Evolutionary conservation across 352 stramenopile species (phyloP).

Genomic region (Phytophthora crassamura): DNA sequence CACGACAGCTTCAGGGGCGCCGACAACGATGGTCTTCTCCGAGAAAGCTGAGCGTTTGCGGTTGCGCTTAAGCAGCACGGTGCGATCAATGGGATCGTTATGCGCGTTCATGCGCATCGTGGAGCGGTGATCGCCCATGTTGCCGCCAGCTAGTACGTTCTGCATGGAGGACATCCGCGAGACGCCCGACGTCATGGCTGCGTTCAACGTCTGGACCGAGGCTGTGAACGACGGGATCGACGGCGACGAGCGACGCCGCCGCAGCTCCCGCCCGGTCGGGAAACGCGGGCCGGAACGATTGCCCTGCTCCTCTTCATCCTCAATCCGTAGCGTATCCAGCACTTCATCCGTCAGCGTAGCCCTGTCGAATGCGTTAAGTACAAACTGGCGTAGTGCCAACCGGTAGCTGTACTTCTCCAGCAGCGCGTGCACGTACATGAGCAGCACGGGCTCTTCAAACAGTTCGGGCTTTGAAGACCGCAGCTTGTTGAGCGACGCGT

Average conservation of each 20-base stretch:
- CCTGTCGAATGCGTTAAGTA: constrained; percentile 87
- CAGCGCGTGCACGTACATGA: constrained; percentile 84
- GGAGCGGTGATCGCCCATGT: constrained; percentile 46
- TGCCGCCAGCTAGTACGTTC: constrained; percentile 41
- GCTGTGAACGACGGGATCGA: constrained; percentile 89
- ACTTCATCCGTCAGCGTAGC: constrained; percentile 78
- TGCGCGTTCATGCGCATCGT: constrained; percentile 68
- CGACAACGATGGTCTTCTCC: constrained; percentile 90
- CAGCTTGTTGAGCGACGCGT: constrained; percentile 86
- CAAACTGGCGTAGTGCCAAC: constrained; percentile 84
- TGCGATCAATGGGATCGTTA: constrained; percentile 72
- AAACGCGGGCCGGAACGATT: constrained; percentile 55
- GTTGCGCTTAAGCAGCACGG: constrained; percentile 81
- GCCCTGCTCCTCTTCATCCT: constrained; percentile 50
- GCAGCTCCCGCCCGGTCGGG: constrained; percentile 53
- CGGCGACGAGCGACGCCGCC: constrained; percentile 80
- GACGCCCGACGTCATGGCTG: constrained; percentile 66
- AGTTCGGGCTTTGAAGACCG: constrained; percentile 69
- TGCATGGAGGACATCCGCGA: constrained; percentile 60
- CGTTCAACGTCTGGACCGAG: constrained; percentile 83
- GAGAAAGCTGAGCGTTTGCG: constrained; percentile 74
- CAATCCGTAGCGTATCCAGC: constrained; percentile 64
- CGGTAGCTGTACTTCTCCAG: constrained; percentile 89
- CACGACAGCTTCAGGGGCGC: constrained; percentile 81
- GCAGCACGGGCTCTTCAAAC: constrained; percentile 85